phyloP scores from a whole-genome alignment of 2,329 filamentous ascomycete species.

The Talaromyces marneffei region DNA sequence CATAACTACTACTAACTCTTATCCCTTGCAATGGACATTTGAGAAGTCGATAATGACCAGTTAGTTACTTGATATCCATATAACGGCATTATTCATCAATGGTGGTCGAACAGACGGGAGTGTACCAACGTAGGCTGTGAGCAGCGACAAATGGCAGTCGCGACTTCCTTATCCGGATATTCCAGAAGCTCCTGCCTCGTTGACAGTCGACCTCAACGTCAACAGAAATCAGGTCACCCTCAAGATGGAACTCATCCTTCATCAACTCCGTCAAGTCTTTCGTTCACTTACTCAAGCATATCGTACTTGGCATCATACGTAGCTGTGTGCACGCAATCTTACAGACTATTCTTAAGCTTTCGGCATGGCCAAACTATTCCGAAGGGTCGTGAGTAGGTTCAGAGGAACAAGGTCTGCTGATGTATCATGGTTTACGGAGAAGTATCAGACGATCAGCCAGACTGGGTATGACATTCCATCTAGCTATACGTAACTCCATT shows the following conservation, averaged over 20 bases:
- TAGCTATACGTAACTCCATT: not conserved
- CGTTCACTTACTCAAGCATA: not conserved
- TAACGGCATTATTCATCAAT: no score
- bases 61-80: no score
- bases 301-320: not conserved
- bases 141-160: not conserved
- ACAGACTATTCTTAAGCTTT: not conserved
- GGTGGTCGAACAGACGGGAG: no score
- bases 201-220: not conserved
- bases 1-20: not conserved
- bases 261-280: not conserved
- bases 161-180: not conserved
- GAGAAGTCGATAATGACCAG: not conserved
- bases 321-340: not conserved
- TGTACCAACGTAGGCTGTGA: no score
- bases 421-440: not conserved
- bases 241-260: not conserved
- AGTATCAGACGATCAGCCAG: not conserved
- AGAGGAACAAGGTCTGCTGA: not conserved
- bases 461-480: not conserved
- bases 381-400: not conserved
- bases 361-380: constrained; percentile 4
- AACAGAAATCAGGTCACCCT: not conserved
- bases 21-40: not conserved
- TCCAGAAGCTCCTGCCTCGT: not conserved